Conservation (phyloP, 768 basidiomycete genomes). For the Nidularia sp. region DNA sequence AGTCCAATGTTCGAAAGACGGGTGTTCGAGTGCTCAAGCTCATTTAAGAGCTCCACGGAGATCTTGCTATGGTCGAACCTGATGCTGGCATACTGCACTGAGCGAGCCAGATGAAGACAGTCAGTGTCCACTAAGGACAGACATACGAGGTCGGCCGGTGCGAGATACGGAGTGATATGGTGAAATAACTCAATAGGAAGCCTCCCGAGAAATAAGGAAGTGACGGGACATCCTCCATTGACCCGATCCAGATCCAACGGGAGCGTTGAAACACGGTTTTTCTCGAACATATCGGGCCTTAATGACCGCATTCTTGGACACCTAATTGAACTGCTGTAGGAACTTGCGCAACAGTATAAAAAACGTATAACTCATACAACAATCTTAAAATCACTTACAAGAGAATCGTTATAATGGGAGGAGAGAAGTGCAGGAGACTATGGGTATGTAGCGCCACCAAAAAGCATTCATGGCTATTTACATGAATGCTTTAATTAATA, state of each 20-base stretch:
- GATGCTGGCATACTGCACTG: conserved; percentile 15
- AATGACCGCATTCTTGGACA: no score
- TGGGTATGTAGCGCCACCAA: no score
- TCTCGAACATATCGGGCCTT: no score
- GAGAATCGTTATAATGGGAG: no score
- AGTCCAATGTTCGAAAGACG: conserved; percentile 4
- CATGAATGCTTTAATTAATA: no score
- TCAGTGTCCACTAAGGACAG: conserved; percentile 22
- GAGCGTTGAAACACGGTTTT: no score
- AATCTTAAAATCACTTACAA: no score
- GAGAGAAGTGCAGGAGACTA: no score
- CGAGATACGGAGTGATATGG: conserved; percentile 17
- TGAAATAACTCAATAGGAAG: conserved; percentile 22
- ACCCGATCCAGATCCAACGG: conserved; percentile 19
- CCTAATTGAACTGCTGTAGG: no score
- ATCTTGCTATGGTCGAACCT: conserved; percentile 10
- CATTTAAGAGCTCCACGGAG: conserved; percentile 7
- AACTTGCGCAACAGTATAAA: no score
- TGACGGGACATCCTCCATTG: conserved; percentile 7
- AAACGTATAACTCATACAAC: no score
- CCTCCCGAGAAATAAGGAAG: conserved; percentile 19
- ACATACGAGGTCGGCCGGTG: conserved; percentile 13
- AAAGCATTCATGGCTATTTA: no score
- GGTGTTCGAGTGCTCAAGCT: conserved; percentile 1
- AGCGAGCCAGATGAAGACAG: conserved; percentile 16